Conservation (phyloP, 2,329 filamentous ascomycete species). For the Hortaea werneckii region DNA sequence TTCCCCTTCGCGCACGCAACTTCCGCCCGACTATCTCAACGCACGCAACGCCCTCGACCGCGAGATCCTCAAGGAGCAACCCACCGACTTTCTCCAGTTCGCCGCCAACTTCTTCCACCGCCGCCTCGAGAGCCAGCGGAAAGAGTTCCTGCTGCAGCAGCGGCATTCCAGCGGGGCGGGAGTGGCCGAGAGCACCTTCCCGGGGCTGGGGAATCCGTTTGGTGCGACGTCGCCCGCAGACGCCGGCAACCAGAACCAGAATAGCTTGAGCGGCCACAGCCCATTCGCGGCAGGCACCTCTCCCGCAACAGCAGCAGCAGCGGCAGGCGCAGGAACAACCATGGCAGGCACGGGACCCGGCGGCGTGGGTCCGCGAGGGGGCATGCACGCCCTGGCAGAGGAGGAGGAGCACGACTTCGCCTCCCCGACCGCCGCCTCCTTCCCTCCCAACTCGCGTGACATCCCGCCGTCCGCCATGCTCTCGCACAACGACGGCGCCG, state of each 20-base stretch:
- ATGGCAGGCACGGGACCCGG: slow-evolving; percentile 6
- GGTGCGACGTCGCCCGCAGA: slow-evolving; percentile 28
- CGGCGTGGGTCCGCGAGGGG: slow-evolving; percentile 21
- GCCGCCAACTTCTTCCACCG: slow-evolving; percentile 58
- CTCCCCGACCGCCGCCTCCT: slow-evolving; percentile 54
- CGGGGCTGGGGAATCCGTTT: slow-evolving; percentile 64
- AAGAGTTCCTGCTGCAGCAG: slow-evolving; percentile 43
- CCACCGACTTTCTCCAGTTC: slow-evolving; percentile 58
- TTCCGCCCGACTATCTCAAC: slow-evolving; percentile 48
- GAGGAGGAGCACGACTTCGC: slow-evolving; percentile 70
- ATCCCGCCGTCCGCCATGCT: slow-evolving; percentile 11
- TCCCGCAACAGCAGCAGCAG: slow-evolving; percentile 14
- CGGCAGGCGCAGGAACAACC: slow-evolving; percentile 3
- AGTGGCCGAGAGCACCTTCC: slow-evolving; percentile 69
- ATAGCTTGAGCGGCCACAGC: background rate
- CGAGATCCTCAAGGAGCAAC: slow-evolving; percentile 49
- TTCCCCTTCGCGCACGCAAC: slow-evolving; percentile 8
- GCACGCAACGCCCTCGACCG: slow-evolving; percentile 55
- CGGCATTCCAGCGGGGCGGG: slow-evolving; percentile 34
- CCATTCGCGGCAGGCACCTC: no score
- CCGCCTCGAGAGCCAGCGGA: slow-evolving; percentile 56
- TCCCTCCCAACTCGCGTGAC: slow-evolving; percentile 29
- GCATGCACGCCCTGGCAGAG: slow-evolving; percentile 58
- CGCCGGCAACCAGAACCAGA: background rate
- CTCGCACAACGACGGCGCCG: background rate